These are phyloP conservation scores for Kluyveromyces nonfermentans DNA, from an alignment of 805 yeast species.

Conservation along the genomic window DNA sequence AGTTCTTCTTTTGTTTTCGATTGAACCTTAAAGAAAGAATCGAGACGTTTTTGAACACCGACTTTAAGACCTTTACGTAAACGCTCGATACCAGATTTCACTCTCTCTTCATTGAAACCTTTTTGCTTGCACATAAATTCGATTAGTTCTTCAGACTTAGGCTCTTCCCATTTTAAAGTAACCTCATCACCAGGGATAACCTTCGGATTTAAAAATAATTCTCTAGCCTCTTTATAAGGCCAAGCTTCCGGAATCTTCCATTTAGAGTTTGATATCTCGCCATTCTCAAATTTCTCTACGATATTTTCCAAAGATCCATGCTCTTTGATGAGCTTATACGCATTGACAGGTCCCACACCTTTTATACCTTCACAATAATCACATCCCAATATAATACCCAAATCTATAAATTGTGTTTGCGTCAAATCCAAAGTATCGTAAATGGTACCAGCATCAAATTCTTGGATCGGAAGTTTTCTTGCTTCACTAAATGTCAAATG, in stretches of 20 bases:
- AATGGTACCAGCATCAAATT: conserved; percentile 58
- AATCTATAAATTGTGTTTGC: conserved; percentile 67
- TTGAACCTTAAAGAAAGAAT: conserved; percentile 76
- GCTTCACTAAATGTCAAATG: conserved; percentile 93
- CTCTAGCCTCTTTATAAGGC: conserved; percentile 86
- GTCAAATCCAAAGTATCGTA: conserved; percentile 72
- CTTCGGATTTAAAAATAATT: conserved; percentile 76
- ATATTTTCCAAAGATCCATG: conserved; percentile 75
- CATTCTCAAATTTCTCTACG: conserved; percentile 46
- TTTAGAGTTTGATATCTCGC: conserved; percentile 40
- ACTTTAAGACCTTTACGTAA: conserved; percentile 73
- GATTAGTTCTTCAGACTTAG: conserved; percentile 75
- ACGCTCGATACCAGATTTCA: conserved; percentile 77
- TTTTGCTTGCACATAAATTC: conserved; percentile 78
- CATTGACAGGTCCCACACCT: conserved; percentile 96
- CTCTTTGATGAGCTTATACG: conserved; percentile 77
- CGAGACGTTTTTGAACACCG: conserved; percentile 85
- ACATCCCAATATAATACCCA: conserved; percentile 91
- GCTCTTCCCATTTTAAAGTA: conserved; percentile 77
- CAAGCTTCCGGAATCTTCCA: conserved; percentile 87
- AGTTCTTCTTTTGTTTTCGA: conserved; percentile 42
- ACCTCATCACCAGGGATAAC: conserved; percentile 53
- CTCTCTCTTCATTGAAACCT: conserved; percentile 90
- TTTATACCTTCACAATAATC: conserved; percentile 93
- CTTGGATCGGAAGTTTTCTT: conserved; percentile 84